Percentiles rank a stretch among this genome's conserved stretches.
Conservation (phyloP, 1,139 yeast genomes). For the Taiozyma sp. region DNA sequence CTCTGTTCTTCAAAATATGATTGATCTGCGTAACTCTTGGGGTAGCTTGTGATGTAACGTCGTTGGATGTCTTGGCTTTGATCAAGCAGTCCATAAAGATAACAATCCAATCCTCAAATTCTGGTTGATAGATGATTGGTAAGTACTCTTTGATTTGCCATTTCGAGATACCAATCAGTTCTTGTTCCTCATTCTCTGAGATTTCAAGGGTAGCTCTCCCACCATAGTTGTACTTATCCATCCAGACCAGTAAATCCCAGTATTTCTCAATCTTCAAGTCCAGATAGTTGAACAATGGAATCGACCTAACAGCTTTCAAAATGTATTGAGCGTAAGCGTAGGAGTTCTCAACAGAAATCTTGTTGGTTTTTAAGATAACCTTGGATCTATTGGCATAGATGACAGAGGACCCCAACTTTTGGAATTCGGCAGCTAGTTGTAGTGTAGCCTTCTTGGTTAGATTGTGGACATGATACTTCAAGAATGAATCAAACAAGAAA, state of each 20-base stretch:
- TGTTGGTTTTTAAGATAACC: slow-evolving; percentile 68
- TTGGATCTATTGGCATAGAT: slow-evolving; percentile 81
- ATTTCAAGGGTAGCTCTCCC: slow-evolving; percentile 73
- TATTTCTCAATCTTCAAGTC: slow-evolving; percentile 72
- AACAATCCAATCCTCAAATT: slow-evolving; percentile 84
- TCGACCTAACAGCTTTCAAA: slow-evolving; percentile 72
- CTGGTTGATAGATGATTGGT: slow-evolving; percentile 72
- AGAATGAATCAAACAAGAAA: slow-evolving; percentile 66
- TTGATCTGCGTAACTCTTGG: slow-evolving; percentile 67
- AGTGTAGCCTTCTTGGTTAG: slow-evolving; percentile 78
- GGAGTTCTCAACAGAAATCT: slow-evolving; percentile 79
- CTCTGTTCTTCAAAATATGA: slow-evolving; percentile 44
- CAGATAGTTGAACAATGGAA: slow-evolving; percentile 77
- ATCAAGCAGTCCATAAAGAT: slow-evolving; percentile 71
- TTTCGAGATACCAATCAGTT: slow-evolving; percentile 53
- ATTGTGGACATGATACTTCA: slow-evolving; percentile 86
- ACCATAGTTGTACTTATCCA: slow-evolving; percentile 86
- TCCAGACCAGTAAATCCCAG: slow-evolving; percentile 93
- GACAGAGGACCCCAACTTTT: slow-evolving; percentile 69
- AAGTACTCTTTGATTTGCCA: slow-evolving; percentile 82
- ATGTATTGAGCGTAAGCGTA: slow-evolving; percentile 92
- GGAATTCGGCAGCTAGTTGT: slow-evolving; percentile 79
- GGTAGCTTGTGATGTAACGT: slow-evolving; percentile 37
- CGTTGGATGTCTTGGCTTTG: slow-evolving; percentile 42
- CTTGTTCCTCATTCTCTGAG: slow-evolving; percentile 52